Conservation (phyloP, 305 asterid species). For the Fraxinus xanthoxyloides region DNA sequence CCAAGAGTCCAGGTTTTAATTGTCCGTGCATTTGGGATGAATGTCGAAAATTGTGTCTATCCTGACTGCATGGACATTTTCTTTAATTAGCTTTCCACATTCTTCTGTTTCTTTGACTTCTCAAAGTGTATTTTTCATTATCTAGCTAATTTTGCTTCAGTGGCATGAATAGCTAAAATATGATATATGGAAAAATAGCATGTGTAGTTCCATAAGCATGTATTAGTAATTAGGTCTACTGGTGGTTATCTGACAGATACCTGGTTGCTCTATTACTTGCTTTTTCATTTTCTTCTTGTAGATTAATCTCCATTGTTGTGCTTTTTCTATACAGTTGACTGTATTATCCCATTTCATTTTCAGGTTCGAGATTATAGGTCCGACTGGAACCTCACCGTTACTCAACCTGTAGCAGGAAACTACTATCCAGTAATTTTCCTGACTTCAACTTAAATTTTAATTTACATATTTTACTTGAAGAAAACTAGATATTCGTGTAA, state of each 20-base stretch:
- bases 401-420: conserved; percentile 88
- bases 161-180: not conserved
- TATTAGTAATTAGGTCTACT: not conserved
- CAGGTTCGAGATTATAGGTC: conserved; percentile 75
- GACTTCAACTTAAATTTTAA: not conserved
- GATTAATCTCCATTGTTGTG: conserved; percentile 7
- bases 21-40: not conserved
- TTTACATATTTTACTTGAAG: not conserved
- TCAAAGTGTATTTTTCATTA: no score
- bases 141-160: not conserved
- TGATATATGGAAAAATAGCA: not conserved
- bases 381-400: conserved; percentile 75
- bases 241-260: not conserved
- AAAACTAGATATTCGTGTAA: not conserved
- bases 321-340: not conserved
- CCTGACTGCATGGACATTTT: not conserved
- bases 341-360: conserved; percentile 13
- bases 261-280: not conserved
- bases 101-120: not conserved
- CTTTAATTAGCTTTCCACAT: not conserved
- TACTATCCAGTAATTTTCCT: conserved; percentile 70
- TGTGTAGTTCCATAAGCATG: not conserved
- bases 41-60: not conserved
- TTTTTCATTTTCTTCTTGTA: not conserved
- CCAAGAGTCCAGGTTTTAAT: not conserved